Evolutionary conservation across 1,284 basidiomycete species (phyloP).

Genomic region (Irpex lacteus): DNA sequence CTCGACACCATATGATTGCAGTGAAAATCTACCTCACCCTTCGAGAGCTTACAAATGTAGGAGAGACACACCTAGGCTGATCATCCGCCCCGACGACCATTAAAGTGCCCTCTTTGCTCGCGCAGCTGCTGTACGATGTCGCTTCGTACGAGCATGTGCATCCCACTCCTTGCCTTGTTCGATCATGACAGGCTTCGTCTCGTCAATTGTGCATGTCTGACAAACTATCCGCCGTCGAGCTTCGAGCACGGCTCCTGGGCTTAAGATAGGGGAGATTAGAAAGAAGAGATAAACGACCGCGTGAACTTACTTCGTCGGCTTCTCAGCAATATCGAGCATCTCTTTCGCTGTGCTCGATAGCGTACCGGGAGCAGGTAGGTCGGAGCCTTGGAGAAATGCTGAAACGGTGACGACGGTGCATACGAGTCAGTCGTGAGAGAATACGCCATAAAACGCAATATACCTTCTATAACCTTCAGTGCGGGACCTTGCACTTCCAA

Average conservation of each 20-base stretch:
- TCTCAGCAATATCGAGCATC: conserved; percentile 48
- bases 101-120: neutral
- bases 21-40: neutral
- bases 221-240: conserved; percentile 66
- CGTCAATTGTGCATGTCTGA: conserved; percentile 64
- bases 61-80: neutral
- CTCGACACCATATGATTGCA: neutral
- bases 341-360: conserved; percentile 46
- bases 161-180: conserved; percentile 68
- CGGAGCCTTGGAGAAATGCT: conserved; percentile 59
- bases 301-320: conserved; percentile 44
- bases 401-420: neutral
- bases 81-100: neutral
- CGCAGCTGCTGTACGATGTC: conserved; percentile 38
- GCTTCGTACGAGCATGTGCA: conserved; percentile 56
- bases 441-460: neutral
- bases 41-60: neutral
- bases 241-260: conserved; percentile 55
- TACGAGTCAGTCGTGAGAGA: neutral
- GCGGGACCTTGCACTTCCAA: conserved; percentile 52
- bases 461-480: conserved; percentile 41
- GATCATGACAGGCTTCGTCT: conserved; percentile 70
- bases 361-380: conserved; percentile 56
- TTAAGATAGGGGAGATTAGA: conserved; percentile 23
- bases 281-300: neutral